phyloP scores from a whole-genome alignment of 257 asterid species.

The Ehretia macrophylla region DNA sequence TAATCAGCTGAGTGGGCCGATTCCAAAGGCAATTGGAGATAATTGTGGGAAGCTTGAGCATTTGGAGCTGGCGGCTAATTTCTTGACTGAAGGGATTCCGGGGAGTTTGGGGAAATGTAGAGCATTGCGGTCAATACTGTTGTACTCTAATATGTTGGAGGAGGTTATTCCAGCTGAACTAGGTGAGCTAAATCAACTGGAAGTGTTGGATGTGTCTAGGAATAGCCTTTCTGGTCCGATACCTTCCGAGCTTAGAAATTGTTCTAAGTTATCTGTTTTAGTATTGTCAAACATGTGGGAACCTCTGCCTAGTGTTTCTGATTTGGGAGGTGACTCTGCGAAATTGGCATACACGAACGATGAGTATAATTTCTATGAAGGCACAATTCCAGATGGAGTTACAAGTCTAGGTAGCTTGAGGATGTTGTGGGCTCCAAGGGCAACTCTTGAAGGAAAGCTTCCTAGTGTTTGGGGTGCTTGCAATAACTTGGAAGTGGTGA shows the following conservation, averaged over 20 bases:
- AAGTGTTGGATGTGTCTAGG: slow-evolving; percentile 80
- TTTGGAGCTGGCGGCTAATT: slow-evolving; percentile 81
- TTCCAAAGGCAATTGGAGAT: slow-evolving; percentile 62
- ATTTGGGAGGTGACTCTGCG: slow-evolving; percentile 27
- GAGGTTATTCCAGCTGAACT: slow-evolving; percentile 64
- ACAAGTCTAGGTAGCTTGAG: slow-evolving; percentile 59
- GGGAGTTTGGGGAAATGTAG: slow-evolving; percentile 62
- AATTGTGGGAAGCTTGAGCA: slow-evolving; percentile 66
- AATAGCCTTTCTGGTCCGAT: slow-evolving; percentile 72
- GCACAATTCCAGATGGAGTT: slow-evolving; percentile 56
- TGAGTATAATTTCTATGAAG: slow-evolving; percentile 76
- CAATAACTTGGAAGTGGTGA: slow-evolving; percentile 67
- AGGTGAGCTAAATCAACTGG: slow-evolving; percentile 63
- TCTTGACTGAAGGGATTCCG: slow-evolving; percentile 53
- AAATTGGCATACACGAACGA: slow-evolving; percentile 38
- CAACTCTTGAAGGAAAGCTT: slow-evolving; percentile 58
- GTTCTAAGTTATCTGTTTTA: slow-evolving; percentile 59
- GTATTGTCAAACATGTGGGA: slow-evolving; percentile 84
- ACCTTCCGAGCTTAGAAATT: slow-evolving; percentile 64
- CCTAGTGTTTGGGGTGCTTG: slow-evolving; percentile 80
- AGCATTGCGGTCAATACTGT: slow-evolving; percentile 47
- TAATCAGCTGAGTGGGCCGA: slow-evolving; percentile 64
- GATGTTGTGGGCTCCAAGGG: slow-evolving; percentile 88
- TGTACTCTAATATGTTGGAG: slow-evolving; percentile 77
- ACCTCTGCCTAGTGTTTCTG: slow-evolving; percentile 49